A percentile compares a stretch with the other conserved stretches of the same genome.
These are phyloP conservation scores for Calonectria hawksworthii DNA, from an alignment of 2,329 filamentous ascomycete species.

Conservation along the genomic window DNA sequence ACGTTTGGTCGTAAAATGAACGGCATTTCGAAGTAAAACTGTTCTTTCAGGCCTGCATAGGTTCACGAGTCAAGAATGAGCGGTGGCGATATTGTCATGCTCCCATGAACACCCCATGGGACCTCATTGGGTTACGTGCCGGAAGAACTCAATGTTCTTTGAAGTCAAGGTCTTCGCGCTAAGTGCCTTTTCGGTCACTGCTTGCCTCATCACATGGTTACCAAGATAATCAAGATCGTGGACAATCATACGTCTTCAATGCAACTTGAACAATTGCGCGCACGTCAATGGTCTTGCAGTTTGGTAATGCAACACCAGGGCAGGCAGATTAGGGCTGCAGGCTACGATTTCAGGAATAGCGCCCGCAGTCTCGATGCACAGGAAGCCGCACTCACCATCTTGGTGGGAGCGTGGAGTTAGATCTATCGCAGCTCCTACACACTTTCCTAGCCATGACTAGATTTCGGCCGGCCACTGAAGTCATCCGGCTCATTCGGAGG, in stretches of 20 bases:
- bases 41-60: background rate
- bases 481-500: slow-evolving; percentile 33
- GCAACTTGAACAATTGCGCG: background rate
- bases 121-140: background rate
- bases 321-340: slow-evolving; percentile 49
- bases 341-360: slow-evolving; percentile 57
- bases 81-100: background rate
- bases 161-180: background rate
- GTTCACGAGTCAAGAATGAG: background rate
- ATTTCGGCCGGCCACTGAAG: slow-evolving; percentile 13
- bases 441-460: background rate
- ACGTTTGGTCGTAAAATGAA: background rate
- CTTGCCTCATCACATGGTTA: background rate
- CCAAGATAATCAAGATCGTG: background rate
- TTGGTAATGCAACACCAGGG: background rate
- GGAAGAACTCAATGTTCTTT: background rate
- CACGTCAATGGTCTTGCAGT: background rate
- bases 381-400: slow-evolving; percentile 9
- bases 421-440: slow-evolving; percentile 7
- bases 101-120: background rate
- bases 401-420: background rate
- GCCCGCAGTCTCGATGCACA: slow-evolving; percentile 38
- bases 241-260: background rate
- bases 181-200: background rate
- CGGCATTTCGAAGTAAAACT: background rate